Percentiles rank a stretch among this genome's conserved stretches.
Evolutionary conservation across 1,139 yeast species (phyloP).

Genomic region (Saccharomycopsis crataegensis): DNA sequence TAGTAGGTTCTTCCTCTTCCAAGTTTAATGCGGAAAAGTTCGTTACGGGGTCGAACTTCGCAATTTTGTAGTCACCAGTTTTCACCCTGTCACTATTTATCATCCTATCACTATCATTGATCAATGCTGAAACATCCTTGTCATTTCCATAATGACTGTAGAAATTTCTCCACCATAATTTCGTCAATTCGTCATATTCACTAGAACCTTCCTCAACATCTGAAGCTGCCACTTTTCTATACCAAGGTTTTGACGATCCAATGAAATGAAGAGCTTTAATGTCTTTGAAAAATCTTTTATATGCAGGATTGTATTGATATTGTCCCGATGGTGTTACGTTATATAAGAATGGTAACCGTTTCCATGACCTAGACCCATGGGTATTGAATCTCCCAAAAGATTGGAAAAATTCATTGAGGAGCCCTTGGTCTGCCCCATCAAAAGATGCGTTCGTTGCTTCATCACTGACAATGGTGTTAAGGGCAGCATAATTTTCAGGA

Average conservation of each 20-base stretch:
- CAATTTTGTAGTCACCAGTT: not conserved
- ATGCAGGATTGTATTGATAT: constrained; percentile 82
- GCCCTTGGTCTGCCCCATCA: constrained; percentile 96
- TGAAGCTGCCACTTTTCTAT: constrained; percentile 13
- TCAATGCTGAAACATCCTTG: not conserved
- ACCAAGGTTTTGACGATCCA: constrained; percentile 83
- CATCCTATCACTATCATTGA: no score
- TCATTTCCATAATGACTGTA: constrained; percentile 11
- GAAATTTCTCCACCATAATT: constrained; percentile 17
- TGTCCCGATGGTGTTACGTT: constrained; percentile 82
- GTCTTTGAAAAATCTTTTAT: constrained; percentile 45
- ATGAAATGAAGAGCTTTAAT: constrained; percentile 73
- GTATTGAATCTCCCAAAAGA: constrained; percentile 29
- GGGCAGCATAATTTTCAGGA: constrained; percentile 35
- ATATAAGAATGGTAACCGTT: constrained; percentile 66
- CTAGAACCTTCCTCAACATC: constrained; percentile 16
- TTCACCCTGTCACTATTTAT: no score
- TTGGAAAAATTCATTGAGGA: constrained; percentile 74
- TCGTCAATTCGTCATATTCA: constrained; percentile 2
- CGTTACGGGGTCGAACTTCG: constrained; percentile 8
- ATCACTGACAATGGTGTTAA: constrained; percentile 33
- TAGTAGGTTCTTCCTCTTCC: not conserved
- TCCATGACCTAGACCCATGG: constrained; percentile 39
- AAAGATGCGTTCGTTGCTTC: constrained; percentile 38
- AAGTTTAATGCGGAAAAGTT: constrained; percentile 10